Evolutionary conservation across 2,329 filamentous ascomycete genomes (phyloP).

Genomic region (Colletotrichum sansevieriae): DNA sequence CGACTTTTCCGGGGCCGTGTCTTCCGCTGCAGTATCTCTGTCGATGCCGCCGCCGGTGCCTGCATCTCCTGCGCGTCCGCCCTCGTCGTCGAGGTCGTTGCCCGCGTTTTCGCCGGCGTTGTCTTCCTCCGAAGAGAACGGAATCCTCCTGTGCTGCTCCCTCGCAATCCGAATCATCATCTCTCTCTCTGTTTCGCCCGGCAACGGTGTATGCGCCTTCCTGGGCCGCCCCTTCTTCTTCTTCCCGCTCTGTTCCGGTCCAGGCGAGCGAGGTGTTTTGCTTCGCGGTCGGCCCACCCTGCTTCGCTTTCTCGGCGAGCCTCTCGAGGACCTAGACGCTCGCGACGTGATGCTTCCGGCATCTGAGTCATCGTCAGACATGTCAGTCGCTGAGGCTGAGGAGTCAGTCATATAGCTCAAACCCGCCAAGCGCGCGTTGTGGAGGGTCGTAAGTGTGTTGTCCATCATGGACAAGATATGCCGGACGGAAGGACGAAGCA

Average conservation of each 20-base stretch:
- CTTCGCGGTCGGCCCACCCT: slow-evolving; percentile 17
- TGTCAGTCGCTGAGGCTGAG: slow-evolving; percentile 51
- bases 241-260: slow-evolving; percentile 9
- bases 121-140: slow-evolving; percentile 42
- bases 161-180: slow-evolving; percentile 63
- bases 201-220: slow-evolving; percentile 54
- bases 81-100: accelerated
- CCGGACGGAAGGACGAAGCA: slow-evolving; percentile 78
- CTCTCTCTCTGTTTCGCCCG: slow-evolving; percentile 61
- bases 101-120: background rate
- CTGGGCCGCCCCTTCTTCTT: slow-evolving; percentile 55
- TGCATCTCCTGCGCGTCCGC: slow-evolving; percentile 12
- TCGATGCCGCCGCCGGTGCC: background rate
- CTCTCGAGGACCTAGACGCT: background rate
- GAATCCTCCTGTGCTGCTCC: slow-evolving; percentile 46
- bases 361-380: slow-evolving; percentile 47
- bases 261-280: slow-evolving; percentile 37
- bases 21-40: slow-evolving; percentile 19
- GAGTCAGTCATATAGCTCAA: slow-evolving; percentile 56
- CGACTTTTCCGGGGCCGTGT: slow-evolving; percentile 18
- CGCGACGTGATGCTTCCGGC: slow-evolving; percentile 31
- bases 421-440: slow-evolving; percentile 72
- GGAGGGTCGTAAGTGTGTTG: slow-evolving; percentile 75
- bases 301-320: background rate
- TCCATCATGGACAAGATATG: slow-evolving; percentile 80